These are phyloP conservation scores for Spathaspora boniae DNA, from an alignment of 805 yeast genomes.

Conservation along the genomic window DNA sequence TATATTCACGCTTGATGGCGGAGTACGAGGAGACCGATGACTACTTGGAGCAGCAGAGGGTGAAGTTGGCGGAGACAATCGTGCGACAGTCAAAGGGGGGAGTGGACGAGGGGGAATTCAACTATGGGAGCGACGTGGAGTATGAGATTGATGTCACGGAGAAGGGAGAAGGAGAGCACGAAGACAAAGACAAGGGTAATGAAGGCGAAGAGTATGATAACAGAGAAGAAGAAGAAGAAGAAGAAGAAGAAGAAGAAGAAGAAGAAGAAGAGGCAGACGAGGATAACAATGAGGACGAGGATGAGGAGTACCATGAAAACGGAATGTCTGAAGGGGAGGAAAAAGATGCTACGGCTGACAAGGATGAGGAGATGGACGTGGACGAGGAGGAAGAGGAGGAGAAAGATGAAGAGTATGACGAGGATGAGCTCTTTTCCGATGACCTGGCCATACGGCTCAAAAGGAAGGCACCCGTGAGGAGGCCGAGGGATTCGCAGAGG, in stretches of 20 bases:
- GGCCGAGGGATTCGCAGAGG: constrained; percentile 12
- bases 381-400: constrained; percentile 3
- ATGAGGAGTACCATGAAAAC: neutral
- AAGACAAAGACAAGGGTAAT: constrained; percentile 7
- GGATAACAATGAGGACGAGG: neutral
- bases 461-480: constrained; percentile 6
- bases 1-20: constrained; percentile 28
- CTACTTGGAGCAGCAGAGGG: constrained; percentile 35
- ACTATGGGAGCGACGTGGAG: constrained; percentile 14
- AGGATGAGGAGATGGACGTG: neutral
- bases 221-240: constrained; percentile 9
- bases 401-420: neutral
- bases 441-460: constrained; percentile 10
- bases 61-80: constrained; percentile 41
- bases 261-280: constrained; percentile 2
- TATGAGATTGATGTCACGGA: constrained; percentile 15
- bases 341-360: neutral
- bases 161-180: constrained; percentile 8
- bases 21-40: constrained; percentile 29
- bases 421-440: neutral
- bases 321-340: neutral
- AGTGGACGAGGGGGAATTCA: constrained; percentile 10
- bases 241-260: constrained; percentile 7
- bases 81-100: constrained; percentile 20
- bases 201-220: no score